phyloP scores from a whole-genome alignment of 768 basidiomycete genomes.

The Gautieria morchelliformis region DNA sequence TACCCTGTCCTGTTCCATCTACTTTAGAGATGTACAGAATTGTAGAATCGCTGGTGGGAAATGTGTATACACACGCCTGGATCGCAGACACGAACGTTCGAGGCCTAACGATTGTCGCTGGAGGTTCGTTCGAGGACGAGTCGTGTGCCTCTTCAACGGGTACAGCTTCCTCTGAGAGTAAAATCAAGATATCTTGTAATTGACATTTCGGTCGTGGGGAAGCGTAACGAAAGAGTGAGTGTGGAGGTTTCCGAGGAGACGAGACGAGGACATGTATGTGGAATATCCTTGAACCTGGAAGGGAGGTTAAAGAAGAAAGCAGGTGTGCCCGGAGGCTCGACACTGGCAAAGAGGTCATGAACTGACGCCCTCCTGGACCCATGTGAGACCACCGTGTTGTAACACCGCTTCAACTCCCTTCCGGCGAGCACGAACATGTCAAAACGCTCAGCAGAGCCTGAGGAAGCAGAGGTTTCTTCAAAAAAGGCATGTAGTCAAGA shows the following conservation, averaged over 20 bases:
- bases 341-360: background rate
- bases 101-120: slow-evolving; percentile 26
- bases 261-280: slow-evolving; percentile 71
- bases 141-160: background rate
- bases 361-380: background rate
- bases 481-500: background rate
- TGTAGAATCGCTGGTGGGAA: slow-evolving; percentile 58
- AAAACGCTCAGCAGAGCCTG: slow-evolving; percentile 5
- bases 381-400: background rate
- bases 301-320: slow-evolving; percentile 39
- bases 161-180: slow-evolving; percentile 53
- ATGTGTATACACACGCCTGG: slow-evolving; percentile 65
- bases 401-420: background rate
- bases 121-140: background rate
- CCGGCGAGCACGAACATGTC: background rate
- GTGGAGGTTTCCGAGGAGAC: slow-evolving; percentile 52
- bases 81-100: slow-evolving; percentile 69
- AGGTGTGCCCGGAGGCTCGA: slow-evolving; percentile 50
- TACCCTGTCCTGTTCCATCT: slow-evolving; percentile 79
- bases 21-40: slow-evolving; percentile 91
- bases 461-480: background rate
- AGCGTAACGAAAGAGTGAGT: slow-evolving; percentile 66
- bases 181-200: slow-evolving; percentile 67
- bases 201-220: slow-evolving; percentile 53
- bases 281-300: slow-evolving; percentile 63